A percentile compares a stretch with the other conserved stretches of the same genome.
phyloP scores from a whole-genome alignment of 2,329 filamentous ascomycete genomes.

The Alternaria arbusti region DNA sequence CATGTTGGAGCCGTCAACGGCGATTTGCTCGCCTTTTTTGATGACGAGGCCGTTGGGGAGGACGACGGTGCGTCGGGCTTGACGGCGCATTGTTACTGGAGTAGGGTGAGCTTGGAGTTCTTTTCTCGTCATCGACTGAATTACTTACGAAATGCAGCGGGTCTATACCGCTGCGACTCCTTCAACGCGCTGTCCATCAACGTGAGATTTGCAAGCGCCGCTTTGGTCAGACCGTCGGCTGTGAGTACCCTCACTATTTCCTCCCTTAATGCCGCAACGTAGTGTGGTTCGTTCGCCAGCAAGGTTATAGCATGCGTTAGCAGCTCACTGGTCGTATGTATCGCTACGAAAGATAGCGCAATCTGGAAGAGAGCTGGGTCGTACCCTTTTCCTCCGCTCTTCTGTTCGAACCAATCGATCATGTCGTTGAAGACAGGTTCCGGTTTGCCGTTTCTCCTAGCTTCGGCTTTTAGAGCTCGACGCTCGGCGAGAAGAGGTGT shows the following conservation, averaged over 20 bases:
- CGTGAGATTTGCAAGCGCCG: not conserved
- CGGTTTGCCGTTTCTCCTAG: not conserved
- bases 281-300: not conserved
- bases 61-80: not conserved
- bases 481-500: not conserved
- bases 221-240: not conserved
- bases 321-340: constrained; percentile 2
- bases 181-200: not conserved
- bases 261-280: not conserved
- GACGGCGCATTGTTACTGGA: not conserved
- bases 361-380: not conserved
- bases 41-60: not conserved
- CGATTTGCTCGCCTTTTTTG: not conserved
- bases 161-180: not conserved
- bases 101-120: not conserved
- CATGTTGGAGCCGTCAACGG: not conserved
- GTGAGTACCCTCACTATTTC: not conserved
- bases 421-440: not conserved
- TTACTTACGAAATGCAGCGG: not conserved
- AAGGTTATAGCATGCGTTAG: not conserved
- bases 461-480: not conserved
- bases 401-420: not conserved
- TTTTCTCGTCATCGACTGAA: fast-evolving
- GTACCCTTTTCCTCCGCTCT: not conserved
- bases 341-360: not conserved